Conservation (phyloP, 2,329 filamentous ascomycete species). For the Trichophyton schoenleinii region DNA sequence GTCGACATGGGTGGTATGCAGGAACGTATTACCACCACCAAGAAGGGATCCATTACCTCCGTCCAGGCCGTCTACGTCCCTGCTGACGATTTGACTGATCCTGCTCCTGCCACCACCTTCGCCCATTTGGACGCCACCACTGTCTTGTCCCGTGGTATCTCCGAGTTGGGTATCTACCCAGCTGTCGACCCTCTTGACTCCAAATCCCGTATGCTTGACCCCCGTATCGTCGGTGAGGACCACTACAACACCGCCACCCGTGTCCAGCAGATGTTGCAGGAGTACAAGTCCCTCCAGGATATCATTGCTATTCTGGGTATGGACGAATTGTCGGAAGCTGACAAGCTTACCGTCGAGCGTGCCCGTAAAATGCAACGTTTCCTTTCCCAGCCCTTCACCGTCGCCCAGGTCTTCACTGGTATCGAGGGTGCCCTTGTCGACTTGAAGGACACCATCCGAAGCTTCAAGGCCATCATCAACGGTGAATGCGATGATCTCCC, state of each 20-base stretch:
- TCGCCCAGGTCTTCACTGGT: slow-evolving; percentile 56
- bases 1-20: slow-evolving; percentile 99
- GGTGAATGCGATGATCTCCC: slow-evolving; percentile 94
- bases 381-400: slow-evolving; percentile 98
- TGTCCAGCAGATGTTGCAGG: slow-evolving; percentile 98
- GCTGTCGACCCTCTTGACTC: slow-evolving; percentile 99
- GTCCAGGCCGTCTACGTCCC: slow-evolving; percentile 99
- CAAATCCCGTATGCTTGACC: slow-evolving; percentile 98
- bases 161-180: slow-evolving; percentile 99
- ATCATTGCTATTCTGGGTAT: slow-evolving; percentile 99
- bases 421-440: slow-evolving; percentile 96
- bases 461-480: slow-evolving; percentile 92
- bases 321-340: slow-evolving; percentile 97
- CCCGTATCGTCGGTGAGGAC: slow-evolving; percentile 94
- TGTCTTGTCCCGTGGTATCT: slow-evolving; percentile 99
- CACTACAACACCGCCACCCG: slow-evolving; percentile 91
- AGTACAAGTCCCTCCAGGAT: slow-evolving; percentile 99
- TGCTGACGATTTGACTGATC: slow-evolving; percentile 99
- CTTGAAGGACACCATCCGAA: slow-evolving; percentile 94
- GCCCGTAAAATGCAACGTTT: slow-evolving; percentile 99
- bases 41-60: slow-evolving; percentile 98
- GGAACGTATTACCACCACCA: slow-evolving; percentile 99
- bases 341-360: slow-evolving; percentile 99
- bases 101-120: slow-evolving; percentile 97
- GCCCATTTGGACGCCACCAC: slow-evolving; percentile 99